Evolutionary conservation across 768 basidiomycete species (phyloP), one percentile per base, ranked within the genome.

Genomic region (Suillus clintonianus): DNA sequence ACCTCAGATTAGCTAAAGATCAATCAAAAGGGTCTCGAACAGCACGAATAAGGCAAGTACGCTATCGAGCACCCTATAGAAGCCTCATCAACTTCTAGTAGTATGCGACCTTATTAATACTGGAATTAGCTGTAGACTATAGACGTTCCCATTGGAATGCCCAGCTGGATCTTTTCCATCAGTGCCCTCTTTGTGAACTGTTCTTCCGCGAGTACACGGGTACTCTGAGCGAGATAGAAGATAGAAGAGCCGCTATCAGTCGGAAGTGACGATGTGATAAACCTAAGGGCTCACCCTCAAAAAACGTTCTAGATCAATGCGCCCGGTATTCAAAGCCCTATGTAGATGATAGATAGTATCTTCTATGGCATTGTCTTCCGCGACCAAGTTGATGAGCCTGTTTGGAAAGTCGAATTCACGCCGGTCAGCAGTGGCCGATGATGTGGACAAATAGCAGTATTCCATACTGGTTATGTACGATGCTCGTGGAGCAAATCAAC

Each of bases 341-440:
- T 96, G 94, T 54, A 99, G 85, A 75, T 99, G 95, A 78, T 98
- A 99, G 64, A 97, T 91, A 53, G 97, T 97, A 75, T 99, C 97
- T 78, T 98, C 97, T 72, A 99, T 95, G 1, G 97, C 95, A 71
- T 95, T 95, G 76, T 99, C 97, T 76, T 99, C 97, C n/a, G 97
- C 96, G n/a, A 98, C 90, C 34, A 99, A 83, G 73, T 98, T 93
- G 68, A 98, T 89, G 27, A 99, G 81, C 78, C 97, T 99, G 72
- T 37, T 58, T 56, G 37, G 51, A 62, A 50, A 36, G 54, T 42
- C 27, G n/a, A 14, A n/a, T 14, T 6, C 19, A 62, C 22, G 47
- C 30, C 61, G 57, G 67, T 74, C 43, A 77, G 74, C 45, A 32
- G 22, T 43, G 27, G n/a, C 54, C 48, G 55, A 10, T 39, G 15